These are phyloP conservation scores for Calonectria hawksworthii DNA, from an alignment of 2,329 filamentous ascomycete genomes.

Conservation along the genomic window DNA sequence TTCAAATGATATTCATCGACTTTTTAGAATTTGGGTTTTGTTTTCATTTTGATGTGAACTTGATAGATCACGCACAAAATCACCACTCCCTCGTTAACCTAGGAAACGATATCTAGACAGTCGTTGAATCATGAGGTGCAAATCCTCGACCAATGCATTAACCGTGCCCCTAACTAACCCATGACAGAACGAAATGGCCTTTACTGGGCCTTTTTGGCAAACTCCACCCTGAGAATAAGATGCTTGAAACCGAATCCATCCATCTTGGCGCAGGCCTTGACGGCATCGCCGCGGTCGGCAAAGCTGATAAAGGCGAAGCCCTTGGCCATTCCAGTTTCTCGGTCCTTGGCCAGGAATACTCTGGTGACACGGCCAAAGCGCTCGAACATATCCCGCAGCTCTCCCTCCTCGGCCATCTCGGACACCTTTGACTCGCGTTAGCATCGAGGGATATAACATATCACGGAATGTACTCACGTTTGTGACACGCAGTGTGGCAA, in stretches of 20 bases:
- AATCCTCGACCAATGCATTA: conserved; percentile 47
- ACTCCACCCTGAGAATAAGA: conserved; percentile 88
- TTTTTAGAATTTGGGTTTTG: conserved; percentile 14
- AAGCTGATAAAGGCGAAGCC: conserved; percentile 99
- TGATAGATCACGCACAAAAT: conserved; percentile 39
- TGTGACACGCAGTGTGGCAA: conserved; percentile 96
- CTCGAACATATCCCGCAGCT: conserved; percentile 98
- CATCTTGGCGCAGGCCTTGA: conserved; percentile 96
- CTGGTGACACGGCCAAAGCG: conserved; percentile 96
- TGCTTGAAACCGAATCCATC: conserved; percentile 94
- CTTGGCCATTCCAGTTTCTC: conserved; percentile 96
- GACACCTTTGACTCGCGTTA: conserved; percentile 75
- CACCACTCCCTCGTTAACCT: conserved; percentile 39
- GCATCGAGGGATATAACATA: conserved; percentile 24
- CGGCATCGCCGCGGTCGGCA: conserved; percentile 89
- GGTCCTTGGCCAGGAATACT: conserved; percentile 97
- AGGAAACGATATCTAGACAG: conserved; percentile 38
- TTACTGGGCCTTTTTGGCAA: conserved; percentile 79
- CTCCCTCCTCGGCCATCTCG: conserved; percentile 96
- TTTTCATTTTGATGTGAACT: conserved; percentile 30
- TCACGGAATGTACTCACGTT: conserved; percentile 76
- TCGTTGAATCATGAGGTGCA: conserved; percentile 48
- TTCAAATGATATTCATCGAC: background rate
- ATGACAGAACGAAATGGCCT: conserved; percentile 47
- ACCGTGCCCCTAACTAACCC: conserved; percentile 49